These are phyloP conservation scores for Dipteronia dyeriana DNA, from an alignment of 345 rosid species.

Conservation along the genomic window DNA sequence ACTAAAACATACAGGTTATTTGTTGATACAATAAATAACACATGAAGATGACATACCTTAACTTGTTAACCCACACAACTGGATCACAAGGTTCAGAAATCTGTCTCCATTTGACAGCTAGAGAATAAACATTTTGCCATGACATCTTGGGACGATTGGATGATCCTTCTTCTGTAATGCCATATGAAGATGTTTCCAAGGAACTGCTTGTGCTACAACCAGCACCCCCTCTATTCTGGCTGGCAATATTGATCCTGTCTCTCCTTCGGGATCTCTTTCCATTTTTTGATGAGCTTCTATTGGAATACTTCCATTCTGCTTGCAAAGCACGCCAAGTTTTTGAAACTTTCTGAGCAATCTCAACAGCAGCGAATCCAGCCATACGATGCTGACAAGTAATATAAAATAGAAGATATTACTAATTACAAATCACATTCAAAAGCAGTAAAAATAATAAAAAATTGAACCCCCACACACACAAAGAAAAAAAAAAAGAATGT, in stretches of 20 bases:
- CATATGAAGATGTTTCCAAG: conserved; percentile 64
- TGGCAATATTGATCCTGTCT: conserved; percentile 62
- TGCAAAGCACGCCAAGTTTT: conserved; percentile 88
- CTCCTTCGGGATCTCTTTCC: conserved; percentile 75
- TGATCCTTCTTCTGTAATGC: conserved; percentile 63
- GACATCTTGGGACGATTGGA: conserved; percentile 58
- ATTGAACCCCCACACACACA: not conserved
- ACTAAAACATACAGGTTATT: conserved; percentile 9
- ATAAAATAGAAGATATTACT: conserved; percentile 25
- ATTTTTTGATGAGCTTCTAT: conserved; percentile 51
- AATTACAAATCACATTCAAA: conserved; percentile 9
- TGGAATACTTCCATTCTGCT: conserved; percentile 68
- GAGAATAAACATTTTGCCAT: conserved; percentile 84
- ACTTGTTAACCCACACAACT: conserved; percentile 94
- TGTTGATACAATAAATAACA: not conserved
- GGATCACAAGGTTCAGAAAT: conserved; percentile 99
- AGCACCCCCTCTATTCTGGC: conserved; percentile 97
- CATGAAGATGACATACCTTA: conserved; percentile 51
- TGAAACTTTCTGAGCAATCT: conserved; percentile 88
- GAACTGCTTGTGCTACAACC: conserved; percentile 90
- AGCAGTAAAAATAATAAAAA: not conserved
- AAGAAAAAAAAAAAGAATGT: not conserved
- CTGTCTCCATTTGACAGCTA: conserved; percentile 97
- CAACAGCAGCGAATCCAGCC: conserved; percentile 96
- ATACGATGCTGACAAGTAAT: conserved; percentile 78